phyloP scores from a whole-genome alignment of 495 filamentous ascomycete genomes.

The Platismatia glauca region DNA sequence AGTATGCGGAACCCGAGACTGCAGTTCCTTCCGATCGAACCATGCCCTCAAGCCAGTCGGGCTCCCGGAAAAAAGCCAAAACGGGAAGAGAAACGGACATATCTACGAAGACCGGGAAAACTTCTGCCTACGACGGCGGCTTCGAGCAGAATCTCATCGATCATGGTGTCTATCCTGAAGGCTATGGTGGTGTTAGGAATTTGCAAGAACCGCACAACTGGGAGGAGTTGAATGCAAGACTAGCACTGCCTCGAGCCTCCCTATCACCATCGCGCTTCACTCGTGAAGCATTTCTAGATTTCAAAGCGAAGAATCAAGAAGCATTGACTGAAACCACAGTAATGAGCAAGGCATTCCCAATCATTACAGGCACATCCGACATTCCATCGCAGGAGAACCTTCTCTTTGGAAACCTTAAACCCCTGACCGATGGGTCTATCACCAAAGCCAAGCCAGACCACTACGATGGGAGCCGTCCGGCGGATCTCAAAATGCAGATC shows the following conservation, averaged over 20 bases:
- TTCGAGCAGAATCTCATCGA: too few species aligned
- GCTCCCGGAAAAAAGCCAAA: too few species aligned
- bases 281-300: neutral
- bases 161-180: neutral
- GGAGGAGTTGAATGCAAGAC: neutral
- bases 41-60: too few species aligned
- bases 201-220: neutral
- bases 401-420: conserved; percentile 30
- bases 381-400: conserved; percentile 23
- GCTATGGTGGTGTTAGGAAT: neutral
- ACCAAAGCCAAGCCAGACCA: conserved; percentile 28
- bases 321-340: too few species aligned
- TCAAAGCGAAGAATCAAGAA: too few species aligned
- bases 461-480: conserved; percentile 33
- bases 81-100: too few species aligned
- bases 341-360: too few species aligned
- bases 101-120: too few species aligned
- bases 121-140: too few species aligned
- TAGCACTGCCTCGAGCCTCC: neutral
- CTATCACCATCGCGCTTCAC: conserved; percentile 31
- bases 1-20: too few species aligned
- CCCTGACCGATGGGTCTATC: conserved; percentile 27
- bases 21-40: too few species aligned
- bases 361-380: too few species aligned
- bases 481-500: conserved; percentile 22